Evolutionary conservation across 768 basidiomycete genomes (phyloP).

Genomic region (Tephrocybe rancida): DNA sequence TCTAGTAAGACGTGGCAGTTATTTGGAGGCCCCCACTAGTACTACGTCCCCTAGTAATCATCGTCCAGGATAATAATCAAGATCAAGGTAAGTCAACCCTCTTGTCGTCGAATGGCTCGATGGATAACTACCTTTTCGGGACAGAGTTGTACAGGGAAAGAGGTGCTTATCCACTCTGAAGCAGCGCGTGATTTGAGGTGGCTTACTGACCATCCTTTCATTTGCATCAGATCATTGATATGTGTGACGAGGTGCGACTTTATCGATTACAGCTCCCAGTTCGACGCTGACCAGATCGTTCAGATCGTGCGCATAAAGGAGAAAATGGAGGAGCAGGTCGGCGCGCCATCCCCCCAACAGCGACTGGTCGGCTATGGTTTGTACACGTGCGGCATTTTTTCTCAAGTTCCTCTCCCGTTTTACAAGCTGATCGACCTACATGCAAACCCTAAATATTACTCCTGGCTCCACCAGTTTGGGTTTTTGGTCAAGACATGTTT

Average conservation of each 20-base stretch:
- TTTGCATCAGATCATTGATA: conserved; percentile 96
- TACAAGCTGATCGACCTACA: too few species aligned
- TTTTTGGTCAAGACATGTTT: too few species aligned
- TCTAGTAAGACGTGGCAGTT: too few species aligned
- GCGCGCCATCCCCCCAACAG: conserved; percentile 95
- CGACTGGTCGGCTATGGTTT: too few species aligned
- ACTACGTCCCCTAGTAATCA: too few species aligned
- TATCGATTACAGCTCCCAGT: neutral
- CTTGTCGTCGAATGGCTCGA: conserved; percentile 2
- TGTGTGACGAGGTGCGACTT: conserved; percentile 64
- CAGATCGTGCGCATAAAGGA: conserved; percentile 96
- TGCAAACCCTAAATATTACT: too few species aligned
- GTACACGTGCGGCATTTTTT: too few species aligned
- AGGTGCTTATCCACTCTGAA: conserved; percentile 53
- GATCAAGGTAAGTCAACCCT: conserved; percentile 66
- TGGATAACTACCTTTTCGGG: neutral
- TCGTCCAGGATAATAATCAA: conserved; percentile 73
- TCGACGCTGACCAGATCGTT: neutral
- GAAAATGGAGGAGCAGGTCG: conserved; percentile 97
- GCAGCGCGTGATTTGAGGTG: neutral
- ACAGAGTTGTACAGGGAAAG: conserved; percentile 96
- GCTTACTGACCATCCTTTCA: conserved; percentile 33
- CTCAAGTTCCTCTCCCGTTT: too few species aligned
- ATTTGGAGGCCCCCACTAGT: too few species aligned
- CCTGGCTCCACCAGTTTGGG: too few species aligned